Conservation (phyloP, 345 rosid genomes). For the Salix purpurea region DNA sequence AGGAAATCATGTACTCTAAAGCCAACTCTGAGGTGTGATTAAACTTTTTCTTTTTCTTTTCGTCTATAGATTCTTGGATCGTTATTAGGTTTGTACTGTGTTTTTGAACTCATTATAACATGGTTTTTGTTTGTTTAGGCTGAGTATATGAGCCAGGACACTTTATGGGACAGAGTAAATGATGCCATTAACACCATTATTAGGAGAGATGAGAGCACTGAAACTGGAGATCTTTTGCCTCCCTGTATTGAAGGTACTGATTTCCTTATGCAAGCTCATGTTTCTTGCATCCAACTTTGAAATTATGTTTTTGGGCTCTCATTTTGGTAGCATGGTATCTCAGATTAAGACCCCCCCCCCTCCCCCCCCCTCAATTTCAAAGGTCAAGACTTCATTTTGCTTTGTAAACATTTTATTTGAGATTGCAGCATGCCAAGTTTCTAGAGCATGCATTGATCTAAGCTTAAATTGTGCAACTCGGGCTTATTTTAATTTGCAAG, state of each 20-base stretch:
- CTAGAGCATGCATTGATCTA: neutral
- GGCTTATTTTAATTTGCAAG: neutral
- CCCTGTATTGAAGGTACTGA: slow-evolving; percentile 94
- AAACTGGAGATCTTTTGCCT: slow-evolving; percentile 82
- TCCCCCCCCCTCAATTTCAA: neutral
- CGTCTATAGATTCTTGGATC: slow-evolving; percentile 16
- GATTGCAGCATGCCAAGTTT: neutral
- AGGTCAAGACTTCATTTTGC: slow-evolving; percentile 1
- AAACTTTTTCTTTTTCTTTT: slow-evolving; percentile 1
- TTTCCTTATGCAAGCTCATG: neutral
- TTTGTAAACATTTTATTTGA: neutral
- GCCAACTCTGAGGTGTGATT: slow-evolving; percentile 84
- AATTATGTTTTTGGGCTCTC: slow-evolving; percentile 4
- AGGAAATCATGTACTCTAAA: slow-evolving; percentile 96
- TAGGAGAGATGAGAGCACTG: slow-evolving; percentile 77
- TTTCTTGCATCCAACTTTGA: slow-evolving; percentile 16
- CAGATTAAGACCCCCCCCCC: neutral
- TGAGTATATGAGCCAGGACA: slow-evolving; percentile 69
- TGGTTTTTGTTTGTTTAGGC: slow-evolving; percentile 38
- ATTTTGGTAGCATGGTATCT: neutral
- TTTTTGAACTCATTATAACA: neutral
- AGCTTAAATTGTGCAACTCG: neutral
- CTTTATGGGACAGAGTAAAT: slow-evolving; percentile 86
- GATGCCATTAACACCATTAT: slow-evolving; percentile 91
- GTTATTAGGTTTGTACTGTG: slow-evolving; percentile 1